phyloP scores from a whole-genome alignment of 2,329 filamentous ascomycete species.

The Diaporthe ampelina region DNA sequence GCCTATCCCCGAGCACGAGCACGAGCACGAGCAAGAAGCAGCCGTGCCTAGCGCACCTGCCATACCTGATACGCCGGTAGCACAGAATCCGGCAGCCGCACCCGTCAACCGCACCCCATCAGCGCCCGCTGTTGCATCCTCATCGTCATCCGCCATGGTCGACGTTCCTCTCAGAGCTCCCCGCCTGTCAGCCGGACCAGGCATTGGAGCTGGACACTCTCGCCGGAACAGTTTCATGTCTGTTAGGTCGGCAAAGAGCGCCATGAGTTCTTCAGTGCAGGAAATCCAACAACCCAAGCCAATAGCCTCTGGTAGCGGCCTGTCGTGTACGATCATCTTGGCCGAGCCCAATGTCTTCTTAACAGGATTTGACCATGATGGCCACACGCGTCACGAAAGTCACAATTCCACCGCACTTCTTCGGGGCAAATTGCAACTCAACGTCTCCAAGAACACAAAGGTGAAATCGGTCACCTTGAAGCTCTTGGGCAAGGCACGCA shows the following conservation, averaged over 20 bases:
- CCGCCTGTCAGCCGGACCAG: constrained; percentile 27
- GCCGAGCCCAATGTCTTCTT: constrained; percentile 87
- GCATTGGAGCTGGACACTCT: constrained; percentile 39
- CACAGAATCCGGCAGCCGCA: not conserved
- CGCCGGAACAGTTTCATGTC: constrained; percentile 66
- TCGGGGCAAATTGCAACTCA: constrained; percentile 84
- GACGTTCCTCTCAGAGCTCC: constrained; percentile 32
- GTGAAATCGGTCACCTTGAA: constrained; percentile 92
- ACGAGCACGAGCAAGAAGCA: constrained; percentile 18
- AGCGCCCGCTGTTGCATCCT: not conserved
- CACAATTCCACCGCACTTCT: constrained; percentile 82
- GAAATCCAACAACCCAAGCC: constrained; percentile 73
- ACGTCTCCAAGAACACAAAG: constrained; percentile 90
- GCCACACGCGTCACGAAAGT: constrained; percentile 66
- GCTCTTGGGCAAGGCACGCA: constrained; percentile 86
- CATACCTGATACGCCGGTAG: not conserved
- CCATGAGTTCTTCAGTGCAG: constrained; percentile 64
- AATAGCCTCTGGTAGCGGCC: constrained; percentile 82
- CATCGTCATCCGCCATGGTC: constrained; percentile 31
- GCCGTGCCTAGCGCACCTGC: not conserved
- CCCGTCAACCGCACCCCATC: not conserved
- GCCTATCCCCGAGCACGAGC: not conserved
- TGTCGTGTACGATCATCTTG: constrained; percentile 80
- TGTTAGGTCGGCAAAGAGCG: constrained; percentile 64
- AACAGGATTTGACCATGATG: constrained; percentile 82